Evolutionary conservation across 2,329 filamentous ascomycete genomes (phyloP).

Genomic region (Exophiala sp.): DNA sequence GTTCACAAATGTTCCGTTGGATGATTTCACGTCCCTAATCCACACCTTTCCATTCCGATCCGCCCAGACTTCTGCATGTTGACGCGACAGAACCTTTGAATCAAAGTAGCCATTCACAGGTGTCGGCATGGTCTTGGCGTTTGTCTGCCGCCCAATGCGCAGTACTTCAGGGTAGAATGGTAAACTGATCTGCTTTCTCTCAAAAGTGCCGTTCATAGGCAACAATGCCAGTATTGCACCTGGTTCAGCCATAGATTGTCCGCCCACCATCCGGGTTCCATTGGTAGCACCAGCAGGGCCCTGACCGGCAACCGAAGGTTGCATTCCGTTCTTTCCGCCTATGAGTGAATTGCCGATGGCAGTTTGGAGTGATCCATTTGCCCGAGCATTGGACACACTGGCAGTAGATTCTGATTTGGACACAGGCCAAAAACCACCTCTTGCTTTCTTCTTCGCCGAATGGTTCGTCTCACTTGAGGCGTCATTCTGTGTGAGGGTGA

Average conservation of each 20-base stretch:
- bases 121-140: conserved; percentile 89
- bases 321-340: conserved; percentile 22
- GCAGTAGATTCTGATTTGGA: conserved; percentile 61
- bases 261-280: conserved; percentile 43
- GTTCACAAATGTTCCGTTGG: conserved; percentile 97
- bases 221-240: conserved; percentile 77
- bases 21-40: conserved; percentile 96
- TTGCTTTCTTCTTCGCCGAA: conserved; percentile 43
- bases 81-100: conserved; percentile 91
- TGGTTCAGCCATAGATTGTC: conserved; percentile 49
- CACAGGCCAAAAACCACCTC: conserved; percentile 56
- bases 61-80: conserved; percentile 95
- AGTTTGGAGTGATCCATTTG: conserved; percentile 52
- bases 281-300: conserved; percentile 62
- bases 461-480: conserved; percentile 36
- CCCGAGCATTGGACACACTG: conserved; percentile 55
- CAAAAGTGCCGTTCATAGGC: conserved; percentile 92
- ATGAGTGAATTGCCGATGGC: conserved; percentile 18
- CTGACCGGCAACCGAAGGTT: conserved; percentile 59
- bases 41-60: conserved; percentile 79
- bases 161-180: conserved; percentile 92
- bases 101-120: conserved; percentile 93
- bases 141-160: conserved; percentile 91
- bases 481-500: conserved; percentile 27
- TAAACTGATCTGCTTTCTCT: conserved; percentile 90